Percentiles rank a stretch among this genome's conserved stretches.
phyloP scores from a whole-genome alignment of 75 land plant species.

The Pinus albicaulis region DNA sequence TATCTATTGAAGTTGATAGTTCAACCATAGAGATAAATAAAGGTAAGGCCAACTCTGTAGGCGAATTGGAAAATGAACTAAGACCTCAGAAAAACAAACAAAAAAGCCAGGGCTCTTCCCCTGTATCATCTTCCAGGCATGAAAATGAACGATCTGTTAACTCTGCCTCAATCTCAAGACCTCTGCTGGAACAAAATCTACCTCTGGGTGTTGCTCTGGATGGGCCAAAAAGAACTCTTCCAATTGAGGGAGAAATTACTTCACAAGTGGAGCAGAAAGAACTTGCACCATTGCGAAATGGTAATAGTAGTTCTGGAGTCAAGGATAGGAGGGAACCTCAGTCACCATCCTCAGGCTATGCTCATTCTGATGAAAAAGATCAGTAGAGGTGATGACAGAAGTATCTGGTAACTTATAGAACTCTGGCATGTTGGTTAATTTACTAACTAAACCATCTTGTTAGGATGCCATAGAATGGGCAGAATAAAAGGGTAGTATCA shows the following conservation, averaged over 20 bases:
- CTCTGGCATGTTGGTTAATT: no score
- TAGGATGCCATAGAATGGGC: no score
- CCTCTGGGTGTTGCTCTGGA: constrained; percentile 93
- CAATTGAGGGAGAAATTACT: constrained; percentile 63
- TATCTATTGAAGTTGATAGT: neutral
- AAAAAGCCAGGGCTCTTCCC: neutral
- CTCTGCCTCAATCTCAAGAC: constrained; percentile 14
- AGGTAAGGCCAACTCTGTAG: neutral
- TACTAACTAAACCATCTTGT: no score
- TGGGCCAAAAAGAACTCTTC: constrained; percentile 86
- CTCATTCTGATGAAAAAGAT: no score
- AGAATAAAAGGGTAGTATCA: no score
- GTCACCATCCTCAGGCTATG: no score
- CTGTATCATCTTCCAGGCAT: constrained; percentile 9
- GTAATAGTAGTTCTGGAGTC: constrained; percentile 14
- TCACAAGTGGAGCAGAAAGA: constrained; percentile 27
- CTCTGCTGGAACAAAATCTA: constrained; percentile 71
- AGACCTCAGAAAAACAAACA: constrained; percentile 5
- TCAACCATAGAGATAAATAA: neutral
- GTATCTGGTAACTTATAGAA: no score
- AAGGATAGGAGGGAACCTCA: neutral
- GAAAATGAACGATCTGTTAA: constrained; percentile 12
- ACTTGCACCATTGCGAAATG: constrained; percentile 22
- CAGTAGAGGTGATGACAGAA: no score
- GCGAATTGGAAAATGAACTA: neutral